Evolutionary conservation across 306 rosid genomes (phyloP).

Genomic region (Corylus heterophylla): DNA sequence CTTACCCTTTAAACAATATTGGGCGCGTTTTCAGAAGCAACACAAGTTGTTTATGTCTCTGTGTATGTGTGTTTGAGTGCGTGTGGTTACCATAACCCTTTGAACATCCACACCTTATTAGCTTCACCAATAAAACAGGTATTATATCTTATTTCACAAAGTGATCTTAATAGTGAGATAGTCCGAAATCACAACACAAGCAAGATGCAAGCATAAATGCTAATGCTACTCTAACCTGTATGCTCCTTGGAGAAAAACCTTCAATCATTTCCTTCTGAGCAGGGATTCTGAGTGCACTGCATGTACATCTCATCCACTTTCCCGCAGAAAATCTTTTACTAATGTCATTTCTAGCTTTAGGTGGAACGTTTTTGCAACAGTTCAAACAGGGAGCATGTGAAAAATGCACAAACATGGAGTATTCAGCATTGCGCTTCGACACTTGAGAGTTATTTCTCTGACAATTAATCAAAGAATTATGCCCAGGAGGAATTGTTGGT

Average conservation of each 20-base stretch:
- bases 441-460: neutral
- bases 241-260: neutral
- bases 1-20: neutral
- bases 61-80: neutral
- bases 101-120: neutral
- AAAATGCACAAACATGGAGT: neutral
- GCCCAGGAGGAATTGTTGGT: conserved; percentile 14
- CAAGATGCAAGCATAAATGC: neutral
- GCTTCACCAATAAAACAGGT: neutral
- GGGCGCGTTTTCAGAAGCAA: too few relatives aligned
- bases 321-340: neutral
- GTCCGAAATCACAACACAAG: neutral
- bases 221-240: neutral
- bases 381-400: neutral
- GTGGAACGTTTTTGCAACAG: neutral
- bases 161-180: neutral
- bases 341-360: conserved; percentile 8
- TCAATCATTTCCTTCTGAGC: neutral
- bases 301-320: too few relatives aligned
- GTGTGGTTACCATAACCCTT: neutral
- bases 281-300: neutral
- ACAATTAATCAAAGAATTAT: conserved; percentile 18
- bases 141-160: neutral
- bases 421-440: neutral
- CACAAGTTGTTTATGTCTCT: too few relatives aligned